Conservation (phyloP, 2,329 filamentous ascomycete species). For the Penicillium occitanis region DNA sequence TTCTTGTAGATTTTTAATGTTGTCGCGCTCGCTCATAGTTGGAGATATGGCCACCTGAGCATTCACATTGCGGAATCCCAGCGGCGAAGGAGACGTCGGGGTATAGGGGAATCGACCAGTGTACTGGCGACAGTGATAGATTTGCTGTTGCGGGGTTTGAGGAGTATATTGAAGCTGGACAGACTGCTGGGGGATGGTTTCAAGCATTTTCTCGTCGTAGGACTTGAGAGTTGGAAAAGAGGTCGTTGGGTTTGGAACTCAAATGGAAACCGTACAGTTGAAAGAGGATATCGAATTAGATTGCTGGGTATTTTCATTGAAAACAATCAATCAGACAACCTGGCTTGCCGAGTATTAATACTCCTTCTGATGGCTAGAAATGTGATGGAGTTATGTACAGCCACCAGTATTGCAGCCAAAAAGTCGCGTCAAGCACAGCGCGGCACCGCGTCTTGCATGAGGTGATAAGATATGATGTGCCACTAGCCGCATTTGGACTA, state of each 20-base stretch:
- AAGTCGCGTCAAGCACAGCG: conserved; percentile 12
- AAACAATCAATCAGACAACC: background rate
- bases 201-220: conserved; percentile 17
- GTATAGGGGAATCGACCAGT: conserved; percentile 1
- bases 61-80: conserved; percentile 19
- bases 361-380: background rate
- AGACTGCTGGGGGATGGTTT: conserved; percentile 19
- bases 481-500: background rate
- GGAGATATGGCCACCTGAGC: conserved; percentile 24
- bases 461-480: conserved; percentile 13
- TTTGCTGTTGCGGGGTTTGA: conserved; percentile 1
- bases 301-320: background rate
- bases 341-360: background rate
- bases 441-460: conserved; percentile 1
- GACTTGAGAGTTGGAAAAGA: background rate
- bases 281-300: background rate
- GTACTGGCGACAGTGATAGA: background rate
- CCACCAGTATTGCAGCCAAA: conserved; percentile 11
- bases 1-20: conserved; percentile 1
- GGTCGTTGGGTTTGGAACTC: background rate
- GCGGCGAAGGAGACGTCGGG: conserved; percentile 20
- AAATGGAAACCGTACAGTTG: background rate
- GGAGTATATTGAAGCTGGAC: conserved; percentile 1
- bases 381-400: conserved; percentile 11
- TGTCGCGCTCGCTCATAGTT: background rate